Evolutionary conservation across 2,329 filamentous ascomycete genomes (phyloP), one percentile per base, ranked within the genome.

Genomic region (Neofusicoccum sp.): DNA sequence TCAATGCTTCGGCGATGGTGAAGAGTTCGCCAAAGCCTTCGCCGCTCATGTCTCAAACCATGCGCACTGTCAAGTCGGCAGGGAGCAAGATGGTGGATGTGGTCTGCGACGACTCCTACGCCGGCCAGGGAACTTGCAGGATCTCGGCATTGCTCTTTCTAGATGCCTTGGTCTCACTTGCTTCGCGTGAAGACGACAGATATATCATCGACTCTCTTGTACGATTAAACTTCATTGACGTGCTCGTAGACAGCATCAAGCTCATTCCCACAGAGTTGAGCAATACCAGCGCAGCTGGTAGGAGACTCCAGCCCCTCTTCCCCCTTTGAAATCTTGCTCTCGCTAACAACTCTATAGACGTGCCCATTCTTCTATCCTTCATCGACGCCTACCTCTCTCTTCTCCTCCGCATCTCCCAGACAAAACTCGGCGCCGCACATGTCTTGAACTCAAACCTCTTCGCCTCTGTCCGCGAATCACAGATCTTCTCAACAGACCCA

Each of bases 361-460:
- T 85, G 0, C 73, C 79, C 6, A 73, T 80, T 12, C 74, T 87
- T 6, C 75, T 89, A 9, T 80, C 81, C 11, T 86, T 84, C 70
- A 87, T 87, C 65, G 82, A 93, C 69, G 88, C 92, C 47, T 89
- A 90, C 64, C 83, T 98, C 31, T 86, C 91, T 1, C 84, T 99
- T 14, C 84, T 99, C 28, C 82, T 96, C 26, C 88, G 92, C 65
- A 84, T 98, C 56, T 89, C 89, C 59, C 91, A 96, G 72, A 93
- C 89, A 1, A 87, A 89, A 61, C 79, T 84, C n/a, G 96, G 95
- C 30, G 93, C 95, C 48, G 89, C 88, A 61, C 86, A 91, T 64
- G 86, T 97, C n/a, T 82, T 98, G 43, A 92, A 96, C 69, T 90
- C 91, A 7, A 93, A 93, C 63, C 82, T 99, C 4, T 93, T 99